phyloP scores from a whole-genome alignment of 495 filamentous ascomycete species.

The Aspergillus coremiiformis region DNA sequence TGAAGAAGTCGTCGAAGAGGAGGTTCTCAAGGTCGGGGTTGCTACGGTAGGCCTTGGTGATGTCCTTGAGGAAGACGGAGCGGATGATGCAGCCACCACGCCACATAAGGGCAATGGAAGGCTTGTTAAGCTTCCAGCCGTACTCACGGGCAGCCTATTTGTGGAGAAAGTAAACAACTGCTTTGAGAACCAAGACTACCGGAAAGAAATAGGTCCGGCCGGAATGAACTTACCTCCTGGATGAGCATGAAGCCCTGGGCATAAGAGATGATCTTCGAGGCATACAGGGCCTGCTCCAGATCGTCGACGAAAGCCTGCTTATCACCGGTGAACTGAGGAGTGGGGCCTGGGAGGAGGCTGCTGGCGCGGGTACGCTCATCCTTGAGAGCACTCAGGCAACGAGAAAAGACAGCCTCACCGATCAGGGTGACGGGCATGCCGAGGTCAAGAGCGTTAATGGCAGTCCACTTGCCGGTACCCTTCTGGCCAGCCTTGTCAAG shows the following conservation, averaged over 20 bases:
- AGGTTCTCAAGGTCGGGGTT: conserved; percentile 97
- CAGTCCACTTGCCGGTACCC: conserved; percentile 99
- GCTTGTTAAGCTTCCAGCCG: conserved; percentile 98
- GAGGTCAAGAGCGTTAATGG: conserved; percentile 95
- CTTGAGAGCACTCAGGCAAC: conserved; percentile 92
- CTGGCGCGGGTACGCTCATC: conserved; percentile 82
- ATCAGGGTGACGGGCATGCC: conserved; percentile 99
- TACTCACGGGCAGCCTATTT: conserved; percentile 86
- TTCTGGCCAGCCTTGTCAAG: conserved; percentile 98
- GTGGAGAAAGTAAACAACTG: background rate
- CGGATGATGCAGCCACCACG: conserved; percentile 99
- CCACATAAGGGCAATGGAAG: conserved; percentile 99
- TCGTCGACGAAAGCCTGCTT: conserved; percentile 89
- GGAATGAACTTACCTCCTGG: conserved; percentile 72
- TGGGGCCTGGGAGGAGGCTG: conserved; percentile 67
- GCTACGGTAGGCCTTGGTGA: conserved; percentile 90
- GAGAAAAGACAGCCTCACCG: conserved; percentile 91
- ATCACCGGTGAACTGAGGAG: conserved; percentile 76
- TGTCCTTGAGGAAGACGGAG: conserved; percentile 99
- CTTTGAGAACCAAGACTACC: background rate
- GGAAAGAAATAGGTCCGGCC: background rate
- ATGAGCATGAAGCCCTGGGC: conserved; percentile 99
- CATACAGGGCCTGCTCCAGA: conserved; percentile 97
- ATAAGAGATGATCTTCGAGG: conserved; percentile 99
- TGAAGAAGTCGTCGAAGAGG: conserved; percentile 98